phyloP scores from a whole-genome alignment of 2,329 filamentous ascomycete species.

The Fusarium liriodendri region DNA sequence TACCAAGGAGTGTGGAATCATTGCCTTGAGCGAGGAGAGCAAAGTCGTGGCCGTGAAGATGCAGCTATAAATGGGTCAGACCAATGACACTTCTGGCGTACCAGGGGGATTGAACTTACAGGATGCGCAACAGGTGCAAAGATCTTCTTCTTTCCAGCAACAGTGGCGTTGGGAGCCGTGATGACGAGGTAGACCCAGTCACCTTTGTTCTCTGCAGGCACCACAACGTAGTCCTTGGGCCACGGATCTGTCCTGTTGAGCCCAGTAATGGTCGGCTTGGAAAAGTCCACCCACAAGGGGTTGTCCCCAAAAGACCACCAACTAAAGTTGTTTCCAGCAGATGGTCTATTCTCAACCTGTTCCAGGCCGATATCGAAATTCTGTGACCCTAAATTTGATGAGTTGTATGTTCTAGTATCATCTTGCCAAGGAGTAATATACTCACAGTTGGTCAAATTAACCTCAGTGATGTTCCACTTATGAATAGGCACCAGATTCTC shows the following conservation, averaged over 20 bases:
- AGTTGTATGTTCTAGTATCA: background rate
- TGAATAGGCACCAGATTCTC: background rate
- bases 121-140: constrained; percentile 20
- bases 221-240: constrained; percentile 18
- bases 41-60: constrained; percentile 29
- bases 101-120: background rate
- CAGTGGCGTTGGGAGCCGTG: constrained; percentile 3
- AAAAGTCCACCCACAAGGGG: constrained; percentile 29
- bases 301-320: background rate
- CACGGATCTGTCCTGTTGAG: constrained; percentile 4
- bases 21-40: constrained; percentile 17
- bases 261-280: constrained; percentile 16
- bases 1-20: background rate
- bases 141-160: background rate
- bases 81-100: background rate
- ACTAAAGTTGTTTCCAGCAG: background rate
- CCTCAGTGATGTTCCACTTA: background rate
- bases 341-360: background rate
- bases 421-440: background rate
- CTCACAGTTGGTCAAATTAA: background rate
- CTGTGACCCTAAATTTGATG: background rate
- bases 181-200: constrained; percentile 29
- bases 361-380: background rate
- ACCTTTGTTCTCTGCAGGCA: background rate
- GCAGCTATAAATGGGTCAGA: background rate